Evolutionary conservation across 2,329 filamentous ascomycete genomes (phyloP), one percentile per base, ranked within the genome.

Genomic region (Fonsecaea erecta): DNA sequence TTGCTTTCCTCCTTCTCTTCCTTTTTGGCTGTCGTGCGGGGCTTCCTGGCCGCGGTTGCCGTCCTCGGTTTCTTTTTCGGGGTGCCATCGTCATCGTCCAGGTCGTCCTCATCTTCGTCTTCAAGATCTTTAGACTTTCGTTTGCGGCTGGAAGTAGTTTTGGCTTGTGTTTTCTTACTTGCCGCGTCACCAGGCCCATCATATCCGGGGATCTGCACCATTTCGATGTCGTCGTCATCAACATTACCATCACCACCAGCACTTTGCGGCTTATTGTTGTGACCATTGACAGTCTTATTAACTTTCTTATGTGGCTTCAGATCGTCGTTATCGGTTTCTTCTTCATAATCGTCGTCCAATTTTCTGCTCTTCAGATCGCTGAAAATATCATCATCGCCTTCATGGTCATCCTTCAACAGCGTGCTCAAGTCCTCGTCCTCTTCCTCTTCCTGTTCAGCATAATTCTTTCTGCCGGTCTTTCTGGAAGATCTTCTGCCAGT

Each of bases 321-420:
- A 69, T 84, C 82, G 65, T 84, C 81, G 12, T 85, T 78, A 65
- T 86, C 83, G 12, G 80, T 78, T 40, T 77, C 81, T 66, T 90
- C 90, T 64, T 86, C 84, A 62, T 93, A 92, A 60, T 92, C 89
- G 73, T 95, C 91, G 46, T 77, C 74, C 12, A 85, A 83, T 74
- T 88, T 91, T 63, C 84, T 81, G 54, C 84, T 85, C 74, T 88
- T 90, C 35, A 84, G 85, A 3, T 90, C 88, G 14, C 89, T 90
- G 76, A 93, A 93, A 21, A 97, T 93, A 71, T 97, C 93, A 69
- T 92, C 90, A n/a, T 86, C 90, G 52, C 86, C 88, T 52, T 91
- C 86, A 6, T 85, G 83, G 35, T 88, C 88, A 60, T 91, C 89
- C 21, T 91, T 86, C 70, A 90, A 78, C 64, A 85, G 86, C 4